phyloP scores from a whole-genome alignment of 2,329 filamentous ascomycete species.

The Xylaria sp. region DNA sequence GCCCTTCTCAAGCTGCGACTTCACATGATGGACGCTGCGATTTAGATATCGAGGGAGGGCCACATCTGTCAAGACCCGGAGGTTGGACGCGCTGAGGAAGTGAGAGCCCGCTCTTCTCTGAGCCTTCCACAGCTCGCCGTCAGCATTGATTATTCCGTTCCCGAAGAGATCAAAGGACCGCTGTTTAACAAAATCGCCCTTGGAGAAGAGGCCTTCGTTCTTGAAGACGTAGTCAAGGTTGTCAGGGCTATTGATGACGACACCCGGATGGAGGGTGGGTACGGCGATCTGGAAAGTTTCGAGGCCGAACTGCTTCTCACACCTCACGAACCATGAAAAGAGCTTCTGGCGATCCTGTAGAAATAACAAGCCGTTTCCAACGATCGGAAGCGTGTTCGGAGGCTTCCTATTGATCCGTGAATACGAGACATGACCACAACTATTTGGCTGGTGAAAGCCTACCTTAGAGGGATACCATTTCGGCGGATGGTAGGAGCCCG shows the following conservation, averaged over 20 bases:
- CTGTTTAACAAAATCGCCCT: constrained; percentile 70
- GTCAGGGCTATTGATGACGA: constrained; percentile 70
- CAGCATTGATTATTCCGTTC: constrained; percentile 74
- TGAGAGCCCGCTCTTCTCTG: constrained; percentile 71
- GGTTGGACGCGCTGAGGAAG: constrained; percentile 68
- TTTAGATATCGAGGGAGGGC: constrained; percentile 66
- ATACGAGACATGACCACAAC: constrained; percentile 13
- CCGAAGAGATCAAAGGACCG: constrained; percentile 72
- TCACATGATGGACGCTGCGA: constrained; percentile 55
- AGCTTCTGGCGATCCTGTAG: constrained; percentile 68
- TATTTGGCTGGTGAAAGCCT: constrained; percentile 9
- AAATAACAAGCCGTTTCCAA: constrained; percentile 71
- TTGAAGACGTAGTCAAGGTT: constrained; percentile 73
- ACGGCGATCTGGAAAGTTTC: constrained; percentile 73
- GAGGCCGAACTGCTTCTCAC: constrained; percentile 65
- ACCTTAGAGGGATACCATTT: constrained; percentile 51
- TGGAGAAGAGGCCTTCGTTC: constrained; percentile 69
- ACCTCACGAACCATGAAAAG: constrained; percentile 71
- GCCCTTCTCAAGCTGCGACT: constrained; percentile 44
- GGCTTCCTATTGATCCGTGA: constrained; percentile 53
- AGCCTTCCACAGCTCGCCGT: constrained; percentile 70
- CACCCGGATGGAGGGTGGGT: constrained; percentile 69
- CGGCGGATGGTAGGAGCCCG: constrained; percentile 43
- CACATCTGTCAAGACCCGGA: constrained; percentile 66
- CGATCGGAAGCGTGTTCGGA: constrained; percentile 63